Evolutionary conservation across 306 rosid species (phyloP).

Genomic region (Inga oerstediana): DNA sequence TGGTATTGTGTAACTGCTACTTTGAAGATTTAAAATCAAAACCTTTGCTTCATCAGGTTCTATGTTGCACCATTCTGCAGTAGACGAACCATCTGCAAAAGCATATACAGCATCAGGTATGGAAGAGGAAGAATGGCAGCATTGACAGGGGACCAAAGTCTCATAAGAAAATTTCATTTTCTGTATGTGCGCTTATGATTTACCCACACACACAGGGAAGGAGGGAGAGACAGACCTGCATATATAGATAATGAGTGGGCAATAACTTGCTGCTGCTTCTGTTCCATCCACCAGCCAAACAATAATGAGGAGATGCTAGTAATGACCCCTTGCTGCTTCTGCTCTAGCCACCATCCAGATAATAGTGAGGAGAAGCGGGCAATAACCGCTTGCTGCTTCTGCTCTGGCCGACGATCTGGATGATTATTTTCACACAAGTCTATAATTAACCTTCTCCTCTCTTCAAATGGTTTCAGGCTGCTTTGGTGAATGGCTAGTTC

Average conservation of each 20-base stretch:
- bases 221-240: constrained; percentile 46
- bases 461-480: constrained; percentile 33
- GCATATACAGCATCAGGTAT: background rate
- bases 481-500: constrained; percentile 54
- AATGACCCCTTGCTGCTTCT: constrained; percentile 31
- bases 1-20: constrained; percentile 44
- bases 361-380: constrained; percentile 43
- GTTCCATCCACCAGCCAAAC: constrained; percentile 44
- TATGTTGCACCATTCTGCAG: constrained; percentile 42
- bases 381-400: constrained; percentile 32
- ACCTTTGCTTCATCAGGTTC: constrained; percentile 50
- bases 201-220: background rate
- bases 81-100: constrained; percentile 56
- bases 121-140: background rate
- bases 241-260: constrained; percentile 61
- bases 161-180: background rate
- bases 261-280: constrained; percentile 12
- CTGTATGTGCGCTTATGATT: background rate
- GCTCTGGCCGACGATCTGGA: constrained; percentile 51
- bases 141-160: background rate
- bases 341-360: constrained; percentile 45
- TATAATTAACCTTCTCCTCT: constrained; percentile 51
- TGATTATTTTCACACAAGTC: constrained; percentile 37
- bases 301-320: constrained; percentile 43
- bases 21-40: constrained; percentile 50